Percentiles rank a stretch among this genome's conserved stretches.
phyloP scores from a whole-genome alignment of 768 basidiomycete genomes.

The Strobilomyces confusus region DNA sequence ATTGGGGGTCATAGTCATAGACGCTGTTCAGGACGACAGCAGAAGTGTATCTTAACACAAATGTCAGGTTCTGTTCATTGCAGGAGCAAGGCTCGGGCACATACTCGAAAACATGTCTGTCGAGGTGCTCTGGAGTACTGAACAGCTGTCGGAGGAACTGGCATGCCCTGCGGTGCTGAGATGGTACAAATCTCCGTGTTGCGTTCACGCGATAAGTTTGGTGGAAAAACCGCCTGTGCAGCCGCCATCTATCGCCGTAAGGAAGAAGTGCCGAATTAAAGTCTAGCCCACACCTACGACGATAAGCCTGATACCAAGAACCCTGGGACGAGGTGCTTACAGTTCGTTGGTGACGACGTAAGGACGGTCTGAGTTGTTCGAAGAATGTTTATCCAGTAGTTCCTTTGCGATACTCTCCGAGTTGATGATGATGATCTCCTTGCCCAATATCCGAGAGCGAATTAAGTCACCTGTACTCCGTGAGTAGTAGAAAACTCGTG shows the following conservation, averaged over 20 bases:
- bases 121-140: constrained; percentile 26
- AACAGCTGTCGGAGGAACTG: constrained; percentile 29
- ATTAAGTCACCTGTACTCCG: constrained; percentile 5
- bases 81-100: constrained; percentile 21
- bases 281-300: constrained; percentile 8
- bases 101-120: constrained; percentile 12
- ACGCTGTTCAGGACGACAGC: constrained; percentile 3
- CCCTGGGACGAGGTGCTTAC: neutral
- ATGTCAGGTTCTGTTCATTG: neutral
- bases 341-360: constrained; percentile 12
- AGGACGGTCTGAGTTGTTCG: constrained; percentile 48
- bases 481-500: constrained; percentile 13
- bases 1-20: too few species aligned
- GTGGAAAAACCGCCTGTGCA: constrained; percentile 22
- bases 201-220: constrained; percentile 16
- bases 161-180: too few species aligned
- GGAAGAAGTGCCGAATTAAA: constrained; percentile 8
- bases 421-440: constrained; percentile 37
- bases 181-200: constrained; percentile 21
- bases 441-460: constrained; percentile 37
- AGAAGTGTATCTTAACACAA: constrained; percentile 3
- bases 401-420: constrained; percentile 8
- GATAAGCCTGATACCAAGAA: neutral
- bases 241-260: too few species aligned
- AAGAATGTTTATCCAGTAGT: constrained; percentile 35